Evolutionary conservation across 305 asterid species (phyloP).

Genomic region (Solanum hybrid): DNA sequence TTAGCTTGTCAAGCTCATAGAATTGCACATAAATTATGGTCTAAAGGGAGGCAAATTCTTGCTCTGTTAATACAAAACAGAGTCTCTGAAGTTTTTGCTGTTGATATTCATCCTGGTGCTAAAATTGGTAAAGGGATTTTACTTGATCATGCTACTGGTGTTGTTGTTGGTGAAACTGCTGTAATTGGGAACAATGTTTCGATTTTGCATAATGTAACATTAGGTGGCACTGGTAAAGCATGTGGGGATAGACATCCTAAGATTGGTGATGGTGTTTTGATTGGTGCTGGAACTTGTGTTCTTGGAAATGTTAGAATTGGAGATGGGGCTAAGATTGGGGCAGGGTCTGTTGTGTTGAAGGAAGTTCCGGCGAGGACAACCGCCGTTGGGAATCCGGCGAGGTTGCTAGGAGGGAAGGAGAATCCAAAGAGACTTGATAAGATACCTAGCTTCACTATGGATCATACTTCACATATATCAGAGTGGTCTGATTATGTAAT

Average conservation of each 20-base stretch:
- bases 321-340: constrained; percentile 86
- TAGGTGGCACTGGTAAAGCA: constrained; percentile 76
- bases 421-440: constrained; percentile 58
- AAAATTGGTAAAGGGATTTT: constrained; percentile 62
- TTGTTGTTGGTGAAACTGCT: constrained; percentile 78
- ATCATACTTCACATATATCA: constrained; percentile 40
- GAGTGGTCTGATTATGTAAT: constrained; percentile 91
- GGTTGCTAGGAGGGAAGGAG: constrained; percentile 68
- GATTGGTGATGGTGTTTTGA: constrained; percentile 75
- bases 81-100: constrained; percentile 68
- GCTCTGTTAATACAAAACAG: constrained; percentile 63
- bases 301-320: constrained; percentile 71
- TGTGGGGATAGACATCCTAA: constrained; percentile 82
- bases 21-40: constrained; percentile 62
- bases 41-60: constrained; percentile 38
- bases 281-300: constrained; percentile 88
- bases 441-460: constrained; percentile 82
- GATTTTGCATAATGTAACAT: constrained; percentile 74
- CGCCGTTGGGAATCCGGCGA: constrained; percentile 85
- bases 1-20: constrained; percentile 69
- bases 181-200: constrained; percentile 81
- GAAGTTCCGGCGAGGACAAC: constrained; percentile 72
- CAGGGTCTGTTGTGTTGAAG: constrained; percentile 75
- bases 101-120: constrained; percentile 87
- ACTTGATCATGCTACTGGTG: constrained; percentile 83